Percentiles rank a stretch among this genome's conserved stretches.
These are phyloP conservation scores for Fabrea salina DNA, from an alignment of 169 alveolate species.

Conservation along the genomic window DNA sequence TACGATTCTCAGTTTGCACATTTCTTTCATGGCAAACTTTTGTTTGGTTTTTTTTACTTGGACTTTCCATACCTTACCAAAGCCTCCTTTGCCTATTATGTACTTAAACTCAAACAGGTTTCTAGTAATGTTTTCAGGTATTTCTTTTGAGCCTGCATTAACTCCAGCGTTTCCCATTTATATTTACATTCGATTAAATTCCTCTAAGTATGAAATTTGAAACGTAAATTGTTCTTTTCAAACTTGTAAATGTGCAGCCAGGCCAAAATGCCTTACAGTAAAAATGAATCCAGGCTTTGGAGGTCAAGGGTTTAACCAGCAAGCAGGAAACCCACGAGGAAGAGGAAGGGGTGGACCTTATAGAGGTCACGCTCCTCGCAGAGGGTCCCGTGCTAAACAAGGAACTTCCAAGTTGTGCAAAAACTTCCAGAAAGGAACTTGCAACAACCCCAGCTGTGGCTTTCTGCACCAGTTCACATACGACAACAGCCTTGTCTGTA, in stretches of 20 bases:
- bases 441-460: neutral
- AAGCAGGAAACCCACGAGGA: neutral
- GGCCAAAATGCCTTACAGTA: too few species aligned
- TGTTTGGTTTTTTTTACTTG: constrained; percentile 33
- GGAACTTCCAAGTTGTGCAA: neutral
- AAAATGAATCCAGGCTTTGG: too few species aligned
- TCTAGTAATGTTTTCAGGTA: constrained; percentile 34
- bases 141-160: too few species aligned
- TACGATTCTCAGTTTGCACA: constrained; percentile 54
- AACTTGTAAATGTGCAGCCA: too few species aligned
- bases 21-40: constrained; percentile 48
- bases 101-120: constrained; percentile 53
- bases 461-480: neutral
- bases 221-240: too few species aligned
- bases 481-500: neutral
- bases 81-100: constrained; percentile 50
- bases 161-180: too few species aligned
- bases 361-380: neutral
- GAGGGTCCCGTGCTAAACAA: neutral
- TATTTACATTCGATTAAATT: too few species aligned
- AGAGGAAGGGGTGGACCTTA: neutral
- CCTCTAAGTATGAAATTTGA: too few species aligned
- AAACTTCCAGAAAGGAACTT: neutral
- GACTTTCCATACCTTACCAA: constrained; percentile 56
- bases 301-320: neutral